Evolutionary conservation across 139 green algal genomes (phyloP).

Genomic region (Micromonas pusilla): DNA sequence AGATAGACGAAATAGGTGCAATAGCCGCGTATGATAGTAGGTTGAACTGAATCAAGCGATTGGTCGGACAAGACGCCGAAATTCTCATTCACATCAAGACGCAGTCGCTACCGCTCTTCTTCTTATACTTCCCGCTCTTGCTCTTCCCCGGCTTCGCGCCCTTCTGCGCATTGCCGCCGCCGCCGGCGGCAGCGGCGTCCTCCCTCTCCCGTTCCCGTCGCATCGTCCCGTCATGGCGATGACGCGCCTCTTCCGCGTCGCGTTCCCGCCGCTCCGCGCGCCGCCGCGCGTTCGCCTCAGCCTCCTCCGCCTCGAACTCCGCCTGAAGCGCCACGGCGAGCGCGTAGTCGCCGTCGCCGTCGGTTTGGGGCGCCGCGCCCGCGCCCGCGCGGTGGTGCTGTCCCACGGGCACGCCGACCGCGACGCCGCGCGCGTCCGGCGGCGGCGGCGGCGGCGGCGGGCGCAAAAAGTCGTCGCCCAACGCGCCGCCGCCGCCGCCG

Average conservation of each 20-base stretch:
- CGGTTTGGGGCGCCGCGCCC: too few species aligned
- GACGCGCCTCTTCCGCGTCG: too few species aligned
- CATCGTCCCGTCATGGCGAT: neutral
- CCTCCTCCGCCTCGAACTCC: slow-evolving; percentile 44
- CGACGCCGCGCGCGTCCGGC: neutral
- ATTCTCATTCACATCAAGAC: neutral
- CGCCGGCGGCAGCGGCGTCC: neutral
- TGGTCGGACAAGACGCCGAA: too few species aligned
- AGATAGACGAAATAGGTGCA: too few species aligned
- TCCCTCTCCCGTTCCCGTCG: neutral
- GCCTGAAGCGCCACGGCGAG: slow-evolving; percentile 77
- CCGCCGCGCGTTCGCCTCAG: neutral
- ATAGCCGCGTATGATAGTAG: too few species aligned
- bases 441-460: neutral
- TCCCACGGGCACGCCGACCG: too few species aligned
- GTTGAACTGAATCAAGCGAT: too few species aligned
- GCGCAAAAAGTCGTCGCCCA: neutral
- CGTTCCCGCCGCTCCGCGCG: neutral
- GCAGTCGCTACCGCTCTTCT: neutral
- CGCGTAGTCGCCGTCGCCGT: slow-evolving; percentile 71
- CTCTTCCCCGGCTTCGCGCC: neutral
- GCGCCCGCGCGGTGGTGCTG: too few species aligned
- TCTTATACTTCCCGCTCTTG: neutral
- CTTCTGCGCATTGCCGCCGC: neutral
- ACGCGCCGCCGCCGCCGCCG: neutral